phyloP scores from a whole-genome alignment of 441 rosid species.

The Populus trichocarpa region DNA sequence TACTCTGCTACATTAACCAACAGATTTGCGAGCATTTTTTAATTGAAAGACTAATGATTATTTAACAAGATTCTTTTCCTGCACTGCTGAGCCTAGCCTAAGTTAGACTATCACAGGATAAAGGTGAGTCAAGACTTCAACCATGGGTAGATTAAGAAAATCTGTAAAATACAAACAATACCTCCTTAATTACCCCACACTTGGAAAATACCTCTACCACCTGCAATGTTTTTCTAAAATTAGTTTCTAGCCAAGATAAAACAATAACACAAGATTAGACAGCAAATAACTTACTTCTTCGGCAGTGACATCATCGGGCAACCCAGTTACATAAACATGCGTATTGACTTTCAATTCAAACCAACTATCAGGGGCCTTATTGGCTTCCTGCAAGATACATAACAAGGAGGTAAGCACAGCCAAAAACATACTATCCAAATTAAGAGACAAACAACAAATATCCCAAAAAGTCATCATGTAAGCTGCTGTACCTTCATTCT shows the following conservation, averaged over 20 bases:
- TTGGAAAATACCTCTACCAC: slow-evolving; percentile 88
- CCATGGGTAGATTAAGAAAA: slow-evolving; percentile 3
- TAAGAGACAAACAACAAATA: background rate
- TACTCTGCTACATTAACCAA: background rate
- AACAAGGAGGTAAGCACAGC: background rate
- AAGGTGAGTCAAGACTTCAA: slow-evolving; percentile 2
- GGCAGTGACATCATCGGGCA: slow-evolving; percentile 79
- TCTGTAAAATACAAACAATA: slow-evolving; percentile 17
- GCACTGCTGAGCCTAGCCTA: background rate
- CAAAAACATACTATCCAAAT: background rate
- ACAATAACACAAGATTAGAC: slow-evolving; percentile 10
- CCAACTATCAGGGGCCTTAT: slow-evolving; percentile 94
- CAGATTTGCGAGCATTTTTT: background rate
- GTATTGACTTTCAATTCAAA: slow-evolving; percentile 96
- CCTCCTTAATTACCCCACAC: slow-evolving; percentile 98
- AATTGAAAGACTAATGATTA: background rate
- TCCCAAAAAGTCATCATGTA: background rate
- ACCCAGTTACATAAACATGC: slow-evolving; percentile 85
- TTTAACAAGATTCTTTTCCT: background rate
- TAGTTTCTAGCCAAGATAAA: slow-evolving; percentile 24
- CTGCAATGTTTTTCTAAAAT: slow-evolving; percentile 40
- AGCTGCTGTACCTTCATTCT: background rate
- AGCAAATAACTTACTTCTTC: slow-evolving; percentile 69
- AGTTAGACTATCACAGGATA: background rate
- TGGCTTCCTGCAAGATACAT: slow-evolving; percentile 66